phyloP scores from a whole-genome alignment of 1,284 basidiomycete genomes.

The Austroboletus olivaceoglutinosus region DNA sequence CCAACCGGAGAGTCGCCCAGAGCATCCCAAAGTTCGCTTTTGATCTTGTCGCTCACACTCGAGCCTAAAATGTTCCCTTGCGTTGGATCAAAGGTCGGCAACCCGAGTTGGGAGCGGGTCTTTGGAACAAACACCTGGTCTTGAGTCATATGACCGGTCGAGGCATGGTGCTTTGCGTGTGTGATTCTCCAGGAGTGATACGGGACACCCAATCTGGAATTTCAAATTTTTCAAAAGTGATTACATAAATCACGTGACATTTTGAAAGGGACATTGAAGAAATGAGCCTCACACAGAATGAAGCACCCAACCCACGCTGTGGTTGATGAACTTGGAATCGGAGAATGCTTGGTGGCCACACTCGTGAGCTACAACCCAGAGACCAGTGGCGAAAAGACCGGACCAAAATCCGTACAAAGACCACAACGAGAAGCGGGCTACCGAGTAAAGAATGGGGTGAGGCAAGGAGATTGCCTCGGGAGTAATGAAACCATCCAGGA shows the following conservation, averaged over 20 bases:
- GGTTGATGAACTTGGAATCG: slow-evolving; percentile 93
- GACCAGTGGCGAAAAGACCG: slow-evolving; percentile 90
- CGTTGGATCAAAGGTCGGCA: slow-evolving; percentile 63
- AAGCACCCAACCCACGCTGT: slow-evolving; percentile 90
- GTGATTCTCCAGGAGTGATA: slow-evolving; percentile 99
- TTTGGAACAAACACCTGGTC: slow-evolving; percentile 97
- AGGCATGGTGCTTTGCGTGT: slow-evolving; percentile 96
- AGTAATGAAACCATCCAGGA: slow-evolving; percentile 65
- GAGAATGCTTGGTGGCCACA: slow-evolving; percentile 98
- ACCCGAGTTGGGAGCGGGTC: slow-evolving; percentile 73
- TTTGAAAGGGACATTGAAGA: slow-evolving; percentile 18
- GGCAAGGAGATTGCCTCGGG: slow-evolving; percentile 59
- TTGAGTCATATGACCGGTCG: slow-evolving; percentile 91
- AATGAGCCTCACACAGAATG: slow-evolving; percentile 90
- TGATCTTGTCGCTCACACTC: slow-evolving; percentile 69
- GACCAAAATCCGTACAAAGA: slow-evolving; percentile 76
- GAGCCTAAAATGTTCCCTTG: slow-evolving; percentile 70
- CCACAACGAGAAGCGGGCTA: slow-evolving; percentile 75
- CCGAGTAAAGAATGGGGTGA: slow-evolving; percentile 60
- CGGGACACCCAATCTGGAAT: slow-evolving; percentile 81
- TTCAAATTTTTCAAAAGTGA: slow-evolving; percentile 35
- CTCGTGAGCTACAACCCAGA: slow-evolving; percentile 93
- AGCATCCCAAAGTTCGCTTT: slow-evolving; percentile 81
- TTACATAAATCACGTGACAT: slow-evolving; percentile 23
- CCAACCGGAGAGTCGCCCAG: slow-evolving; percentile 92